These are phyloP conservation scores for Meyerozyma carpophila DNA, from an alignment of 1,139 yeast species.

Conservation along the genomic window DNA sequence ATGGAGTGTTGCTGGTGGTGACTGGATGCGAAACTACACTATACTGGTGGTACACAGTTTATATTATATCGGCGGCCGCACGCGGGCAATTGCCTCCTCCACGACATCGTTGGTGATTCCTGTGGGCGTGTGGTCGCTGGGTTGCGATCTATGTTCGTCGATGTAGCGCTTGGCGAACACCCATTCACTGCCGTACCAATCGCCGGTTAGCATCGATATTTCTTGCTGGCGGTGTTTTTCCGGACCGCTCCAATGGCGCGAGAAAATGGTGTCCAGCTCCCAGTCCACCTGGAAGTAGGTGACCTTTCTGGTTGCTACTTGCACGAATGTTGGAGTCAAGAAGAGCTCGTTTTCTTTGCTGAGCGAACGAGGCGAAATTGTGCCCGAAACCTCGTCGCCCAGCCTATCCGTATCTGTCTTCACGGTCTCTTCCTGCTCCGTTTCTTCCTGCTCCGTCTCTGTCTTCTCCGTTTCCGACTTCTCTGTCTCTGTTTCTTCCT, in stretches of 20 bases:
- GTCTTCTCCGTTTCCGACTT: not conserved
- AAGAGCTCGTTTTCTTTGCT: slow-evolving; percentile 10
- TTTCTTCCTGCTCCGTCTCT: not conserved
- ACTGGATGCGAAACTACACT: not conserved
- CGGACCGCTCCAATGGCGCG: slow-evolving; percentile 6
- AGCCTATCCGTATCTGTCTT: slow-evolving; percentile 1
- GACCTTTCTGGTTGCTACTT: slow-evolving; percentile 37
- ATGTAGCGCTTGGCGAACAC: slow-evolving; percentile 28
- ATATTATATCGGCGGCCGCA: slow-evolving; percentile 34
- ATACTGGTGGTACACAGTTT: not conserved
- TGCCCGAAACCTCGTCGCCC: not conserved
- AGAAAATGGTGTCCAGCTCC: slow-evolving; percentile 24
- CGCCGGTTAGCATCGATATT: slow-evolving; percentile 37
- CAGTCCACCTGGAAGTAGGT: slow-evolving; percentile 46
- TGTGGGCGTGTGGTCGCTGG: slow-evolving; percentile 22
- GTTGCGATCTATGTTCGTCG: slow-evolving; percentile 12
- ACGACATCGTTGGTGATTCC: slow-evolving; percentile 32
- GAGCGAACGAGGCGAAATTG: not conserved
- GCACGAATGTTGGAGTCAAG: slow-evolving; percentile 37
- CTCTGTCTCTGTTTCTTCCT: not conserved
- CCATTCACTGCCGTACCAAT: slow-evolving; percentile 45
- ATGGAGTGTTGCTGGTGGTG: not conserved
- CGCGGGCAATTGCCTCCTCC: slow-evolving; percentile 33
- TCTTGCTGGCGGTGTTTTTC: slow-evolving; percentile 19
- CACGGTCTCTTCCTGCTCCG: slow-evolving; percentile 2